Base-by-base conservation (phyloP, 345 rosid species). In the Orychophragmus violaceus region DNA sequence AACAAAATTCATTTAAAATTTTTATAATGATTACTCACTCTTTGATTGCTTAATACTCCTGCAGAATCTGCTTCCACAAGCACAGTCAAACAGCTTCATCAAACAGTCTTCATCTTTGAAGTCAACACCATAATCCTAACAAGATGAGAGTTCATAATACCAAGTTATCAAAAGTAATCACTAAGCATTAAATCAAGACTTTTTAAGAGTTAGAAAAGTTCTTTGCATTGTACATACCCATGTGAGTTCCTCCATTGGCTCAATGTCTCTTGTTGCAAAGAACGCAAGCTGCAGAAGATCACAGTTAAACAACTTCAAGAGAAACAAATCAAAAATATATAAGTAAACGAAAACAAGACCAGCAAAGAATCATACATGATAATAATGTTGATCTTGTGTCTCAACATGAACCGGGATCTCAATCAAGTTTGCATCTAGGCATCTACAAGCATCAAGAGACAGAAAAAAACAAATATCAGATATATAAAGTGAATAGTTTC, bases 41-140 rank as follows among this genome's bases (percentile, higher is more conserved):
- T 48, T 76, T 48, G n/a, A 78, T 39, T 23, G 84, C 74, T 82
- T 85, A 71, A 66, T 73, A 69, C 77, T 82, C 81, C 96, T 71
- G 79, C 96, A 92, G 71, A 76, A 84, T 68, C 79, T 81, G 59
- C 96, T 87, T 58, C 86, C 85, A 77, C 93, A 92, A 24, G 62
- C 48, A 63, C 96, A 92, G 27, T 55, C 74, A 78, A 92, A 92
- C 35, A 79, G 59, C 37, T 66, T 82, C 9, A 72, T 56, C 27
- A 74, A 74, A 55, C 71, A 79, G 56, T 83, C 89, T 46, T 72
- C 77, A 64, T 79, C 96, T 44, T 84, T 82, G 62, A 92, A 92
- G 67, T 92, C 86, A 55, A 89, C 68, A 8, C 98, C 96, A 75
- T 87, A 92, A 77, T 92, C 98, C 98, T 89, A 78, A 66, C 62